These are phyloP conservation scores for Mollisiaceae sp. DNA, from an alignment of 2,329 filamentous ascomycete species.

Conservation along the genomic window DNA sequence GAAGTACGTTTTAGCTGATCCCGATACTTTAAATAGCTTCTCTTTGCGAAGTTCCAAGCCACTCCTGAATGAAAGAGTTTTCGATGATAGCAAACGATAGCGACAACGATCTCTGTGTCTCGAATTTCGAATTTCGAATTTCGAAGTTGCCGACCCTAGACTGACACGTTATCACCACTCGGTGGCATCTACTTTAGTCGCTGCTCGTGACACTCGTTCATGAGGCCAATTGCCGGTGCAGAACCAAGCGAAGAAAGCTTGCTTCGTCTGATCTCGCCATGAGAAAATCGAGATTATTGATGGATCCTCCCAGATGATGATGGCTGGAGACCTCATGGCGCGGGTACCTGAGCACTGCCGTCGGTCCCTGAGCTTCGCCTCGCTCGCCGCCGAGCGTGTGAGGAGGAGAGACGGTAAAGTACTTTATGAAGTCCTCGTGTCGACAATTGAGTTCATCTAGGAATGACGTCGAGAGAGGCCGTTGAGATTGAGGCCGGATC, in stretches of 20 bases:
- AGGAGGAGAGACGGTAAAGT: not conserved
- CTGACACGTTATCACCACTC: not conserved
- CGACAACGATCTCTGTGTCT: not conserved
- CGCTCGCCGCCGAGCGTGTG: not conserved
- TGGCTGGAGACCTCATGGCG: not conserved
- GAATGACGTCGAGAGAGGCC: constrained; percentile 5
- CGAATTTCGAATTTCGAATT: not conserved
- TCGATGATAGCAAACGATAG: constrained; percentile 1
- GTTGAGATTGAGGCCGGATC: constrained; percentile 8
- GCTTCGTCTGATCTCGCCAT: not conserved
- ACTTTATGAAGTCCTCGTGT: not conserved
- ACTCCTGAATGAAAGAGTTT: not conserved
- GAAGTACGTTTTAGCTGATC: not conserved
- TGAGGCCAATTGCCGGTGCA: not conserved
- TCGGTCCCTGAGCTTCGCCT: not conserved
- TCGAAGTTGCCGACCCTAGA: not conserved
- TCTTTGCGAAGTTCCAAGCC: not conserved
- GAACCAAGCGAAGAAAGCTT: not conserved
- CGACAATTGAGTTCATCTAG: not conserved
- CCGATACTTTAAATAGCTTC: constrained; percentile 4
- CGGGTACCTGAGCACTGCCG: constrained; percentile 5
- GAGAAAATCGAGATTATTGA: not conserved
- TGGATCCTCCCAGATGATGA: no score
- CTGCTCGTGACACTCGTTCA: constrained; percentile 3
- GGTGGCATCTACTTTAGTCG: constrained; percentile 6